A percentile compares a stretch with the other conserved stretches of the same genome.
Conservation (phyloP, 495 filamentous ascomycete genomes). For the Penicillium argentinense region DNA sequence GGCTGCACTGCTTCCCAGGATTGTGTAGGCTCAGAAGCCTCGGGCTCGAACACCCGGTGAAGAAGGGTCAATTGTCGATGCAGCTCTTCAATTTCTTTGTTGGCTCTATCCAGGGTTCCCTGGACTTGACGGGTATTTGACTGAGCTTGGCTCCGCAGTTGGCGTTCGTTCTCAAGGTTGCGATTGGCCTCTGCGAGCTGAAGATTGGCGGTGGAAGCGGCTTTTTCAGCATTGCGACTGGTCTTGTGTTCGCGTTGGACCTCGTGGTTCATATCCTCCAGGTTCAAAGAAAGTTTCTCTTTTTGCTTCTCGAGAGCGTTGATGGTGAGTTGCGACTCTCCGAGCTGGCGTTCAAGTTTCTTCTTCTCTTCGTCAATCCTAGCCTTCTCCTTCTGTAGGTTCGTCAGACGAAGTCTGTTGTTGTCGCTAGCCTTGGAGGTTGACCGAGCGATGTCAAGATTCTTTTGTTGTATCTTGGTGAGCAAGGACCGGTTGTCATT, state of each 20-base stretch:
- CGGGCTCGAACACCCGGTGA: slow-evolving; percentile 83
- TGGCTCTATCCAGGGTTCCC: slow-evolving; percentile 68
- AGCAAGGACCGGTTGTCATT: slow-evolving; percentile 95
- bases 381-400: slow-evolving; percentile 79
- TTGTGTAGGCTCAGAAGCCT: slow-evolving; percentile 56
- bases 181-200: slow-evolving; percentile 89
- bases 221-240: slow-evolving; percentile 87
- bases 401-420: slow-evolving; percentile 73
- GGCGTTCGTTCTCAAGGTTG: slow-evolving; percentile 85
- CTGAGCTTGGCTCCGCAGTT: slow-evolving; percentile 82
- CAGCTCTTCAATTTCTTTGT: slow-evolving; percentile 76
- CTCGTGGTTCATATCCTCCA: slow-evolving; percentile 95
- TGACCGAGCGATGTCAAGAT: slow-evolving; percentile 90
- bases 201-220: slow-evolving; percentile 74
- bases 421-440: slow-evolving; percentile 83
- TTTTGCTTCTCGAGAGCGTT: slow-evolving; percentile 92
- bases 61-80: slow-evolving; percentile 76
- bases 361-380: slow-evolving; percentile 82
- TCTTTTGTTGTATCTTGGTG: slow-evolving; percentile 97
- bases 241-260: slow-evolving; percentile 87
- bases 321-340: slow-evolving; percentile 80
- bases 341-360: slow-evolving; percentile 79
- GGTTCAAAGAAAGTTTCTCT: slow-evolving; percentile 82
- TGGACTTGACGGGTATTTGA: slow-evolving; percentile 81
- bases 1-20: slow-evolving; percentile 64